phyloP scores from a whole-genome alignment of 257 asterid species.

The Perilla frutescens region DNA sequence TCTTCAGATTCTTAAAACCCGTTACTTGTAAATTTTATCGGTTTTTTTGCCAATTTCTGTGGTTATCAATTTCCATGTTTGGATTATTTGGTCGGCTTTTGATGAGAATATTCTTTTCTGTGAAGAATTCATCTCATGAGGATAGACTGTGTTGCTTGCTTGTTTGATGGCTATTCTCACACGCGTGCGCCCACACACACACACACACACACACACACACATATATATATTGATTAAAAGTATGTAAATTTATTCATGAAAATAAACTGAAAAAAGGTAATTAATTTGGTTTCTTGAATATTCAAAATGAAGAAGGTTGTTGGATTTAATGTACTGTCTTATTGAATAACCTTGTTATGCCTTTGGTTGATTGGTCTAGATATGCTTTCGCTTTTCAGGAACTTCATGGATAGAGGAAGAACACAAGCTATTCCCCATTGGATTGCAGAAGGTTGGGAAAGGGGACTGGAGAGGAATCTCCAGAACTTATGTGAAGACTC shows the following conservation, averaged over 20 bases:
- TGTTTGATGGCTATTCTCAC: neutral
- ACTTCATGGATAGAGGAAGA: constrained; percentile 95
- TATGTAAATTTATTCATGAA: neutral
- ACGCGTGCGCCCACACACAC: too few relatives aligned
- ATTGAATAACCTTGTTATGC: too few relatives aligned
- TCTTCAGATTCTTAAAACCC: too few relatives aligned
- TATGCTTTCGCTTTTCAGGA: constrained; percentile 53
- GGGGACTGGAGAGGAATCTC: constrained; percentile 97
- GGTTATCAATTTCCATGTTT: neutral
- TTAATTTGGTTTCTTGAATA: neutral
- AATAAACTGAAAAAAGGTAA: neutral
- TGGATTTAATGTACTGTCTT: too few relatives aligned
- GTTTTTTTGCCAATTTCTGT: neutral
- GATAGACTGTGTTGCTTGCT: neutral
- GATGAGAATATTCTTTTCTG: neutral
- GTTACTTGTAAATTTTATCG: neutral
- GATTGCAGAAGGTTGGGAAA: constrained; percentile 78
- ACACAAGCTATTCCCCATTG: constrained; percentile 80
- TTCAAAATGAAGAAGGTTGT: too few relatives aligned
- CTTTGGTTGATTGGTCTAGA: too few relatives aligned
- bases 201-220: too few relatives aligned
- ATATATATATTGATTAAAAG: too few relatives aligned
- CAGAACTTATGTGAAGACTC: constrained; percentile 77
- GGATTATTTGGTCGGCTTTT: neutral
- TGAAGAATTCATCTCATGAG: neutral